Evolutionary conservation across 306 rosid species (phyloP).

Genomic region (Macrotyloma uniflorum): DNA sequence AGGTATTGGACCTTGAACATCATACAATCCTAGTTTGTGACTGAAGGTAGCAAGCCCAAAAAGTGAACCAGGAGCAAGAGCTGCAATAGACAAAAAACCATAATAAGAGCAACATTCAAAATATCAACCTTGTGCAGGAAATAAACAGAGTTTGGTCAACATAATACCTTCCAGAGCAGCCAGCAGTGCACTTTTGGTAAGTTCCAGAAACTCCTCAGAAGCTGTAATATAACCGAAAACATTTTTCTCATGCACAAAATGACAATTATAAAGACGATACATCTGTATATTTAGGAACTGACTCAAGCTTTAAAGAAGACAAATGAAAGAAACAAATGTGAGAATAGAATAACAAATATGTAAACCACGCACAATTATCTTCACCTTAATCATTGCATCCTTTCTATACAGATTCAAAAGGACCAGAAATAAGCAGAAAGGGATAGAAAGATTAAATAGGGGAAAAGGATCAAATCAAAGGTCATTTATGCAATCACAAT

Average conservation of each 20-base stretch:
- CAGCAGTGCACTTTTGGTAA: constrained; percentile 88
- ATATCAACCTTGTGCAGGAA: constrained; percentile 33
- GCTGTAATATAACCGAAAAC: constrained; percentile 62
- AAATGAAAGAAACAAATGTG: not conserved
- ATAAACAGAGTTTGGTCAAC: constrained; percentile 28
- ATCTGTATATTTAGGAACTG: constrained; percentile 7
- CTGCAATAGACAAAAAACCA: constrained; percentile 48
- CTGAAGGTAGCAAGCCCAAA: constrained; percentile 98
- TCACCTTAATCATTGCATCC: constrained; percentile 31
- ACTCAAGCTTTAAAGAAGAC: constrained; percentile 10
- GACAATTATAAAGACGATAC: constrained; percentile 6
- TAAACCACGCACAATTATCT: constrained; percentile 5
- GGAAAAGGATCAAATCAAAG: constrained; percentile 1
- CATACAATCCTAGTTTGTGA: constrained; percentile 92
- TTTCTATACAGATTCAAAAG: constrained; percentile 19
- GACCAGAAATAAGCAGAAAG: constrained; percentile 10
- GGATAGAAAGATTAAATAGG: not conserved
- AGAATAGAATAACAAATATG: not conserved
- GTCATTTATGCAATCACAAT: not conserved
- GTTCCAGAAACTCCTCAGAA: constrained; percentile 96
- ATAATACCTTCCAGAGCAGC: constrained; percentile 90
- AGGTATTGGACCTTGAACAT: constrained; percentile 95
- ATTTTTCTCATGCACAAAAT: constrained; percentile 23
- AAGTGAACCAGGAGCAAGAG: constrained; percentile 94
- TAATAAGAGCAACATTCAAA: constrained; percentile 26